Conservation (phyloP, 2,329 filamentous ascomycete species). For the Aspergillus caelatus region DNA sequence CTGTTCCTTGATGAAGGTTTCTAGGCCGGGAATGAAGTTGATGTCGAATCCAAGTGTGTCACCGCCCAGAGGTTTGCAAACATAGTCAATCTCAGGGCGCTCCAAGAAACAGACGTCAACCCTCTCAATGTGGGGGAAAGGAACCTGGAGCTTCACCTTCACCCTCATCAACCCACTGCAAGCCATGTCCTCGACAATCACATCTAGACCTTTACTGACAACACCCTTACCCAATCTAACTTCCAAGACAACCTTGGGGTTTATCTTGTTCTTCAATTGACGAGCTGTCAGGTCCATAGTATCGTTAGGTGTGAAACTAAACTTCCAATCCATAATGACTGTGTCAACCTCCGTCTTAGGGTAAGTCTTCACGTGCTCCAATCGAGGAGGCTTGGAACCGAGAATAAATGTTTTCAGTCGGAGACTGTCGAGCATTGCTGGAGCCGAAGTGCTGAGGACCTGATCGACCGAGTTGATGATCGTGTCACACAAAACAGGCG, state of each 20-base stretch:
- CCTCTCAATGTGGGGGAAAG: conserved; percentile 92
- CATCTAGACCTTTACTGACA: conserved; percentile 94
- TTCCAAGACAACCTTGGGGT: conserved; percentile 94
- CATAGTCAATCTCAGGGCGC: conserved; percentile 88
- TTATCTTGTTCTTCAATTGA: conserved; percentile 93
- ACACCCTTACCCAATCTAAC: conserved; percentile 94
- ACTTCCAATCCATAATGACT: conserved; percentile 99
- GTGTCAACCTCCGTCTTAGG: conserved; percentile 93
- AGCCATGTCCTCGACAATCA: conserved; percentile 97
- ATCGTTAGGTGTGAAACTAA: conserved; percentile 98
- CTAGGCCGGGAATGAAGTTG: conserved; percentile 95
- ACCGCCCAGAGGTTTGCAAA: conserved; percentile 95
- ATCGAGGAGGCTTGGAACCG: conserved; percentile 88
- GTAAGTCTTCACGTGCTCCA: conserved; percentile 98
- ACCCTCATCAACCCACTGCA: conserved; percentile 95
- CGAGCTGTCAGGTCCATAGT: conserved; percentile 85
- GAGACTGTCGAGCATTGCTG: conserved; percentile 88
- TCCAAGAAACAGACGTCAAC: conserved; percentile 95
- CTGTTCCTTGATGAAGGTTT: conserved; percentile 91
- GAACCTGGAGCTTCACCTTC: conserved; percentile 95
- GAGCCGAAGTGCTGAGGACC: conserved; percentile 88
- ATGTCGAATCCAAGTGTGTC: conserved; percentile 97
- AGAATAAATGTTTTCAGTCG: conserved; percentile 92
- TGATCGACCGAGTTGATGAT: conserved; percentile 95
- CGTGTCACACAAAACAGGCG: conserved; percentile 87